Evolutionary conservation across 371 early-diverging fungal species (phyloP), one percentile per base, ranked within the genome.

Genomic region (Sporodiniella umbellata): DNA sequence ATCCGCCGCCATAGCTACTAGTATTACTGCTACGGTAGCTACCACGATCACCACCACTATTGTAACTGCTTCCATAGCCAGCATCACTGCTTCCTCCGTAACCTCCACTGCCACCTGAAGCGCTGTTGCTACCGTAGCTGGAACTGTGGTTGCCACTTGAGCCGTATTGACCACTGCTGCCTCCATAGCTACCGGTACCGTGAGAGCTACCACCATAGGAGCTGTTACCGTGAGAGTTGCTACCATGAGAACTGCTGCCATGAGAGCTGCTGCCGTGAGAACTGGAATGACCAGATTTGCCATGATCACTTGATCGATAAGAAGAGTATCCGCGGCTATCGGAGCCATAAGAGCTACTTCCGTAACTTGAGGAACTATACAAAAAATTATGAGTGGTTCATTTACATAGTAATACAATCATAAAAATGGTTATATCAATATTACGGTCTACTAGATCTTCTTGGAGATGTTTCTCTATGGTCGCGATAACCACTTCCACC

Each of bases 301-400:
- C 42, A 22, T 54, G 33, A 22, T 65, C 65, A 35, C 57, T 51
- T 15, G 64, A 56, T 19, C 66, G 65, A 25, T 71, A 71, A 54
- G 72, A 68, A 38, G 70, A 68, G 33, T 66, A 67, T 23, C 70
- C 76, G 49, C 76, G 71, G 45, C 65, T 65, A 48, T 79, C 78
- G 44, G 67, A 68, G 25, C 66, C 61, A 8, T 62, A 58, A 17
- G 61, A 66, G 38, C 56, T 51, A 26, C 48, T 48, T 51, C 78
- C 78, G 51, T 78, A 74, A 33, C 77, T 69, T 33, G 48, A 52
- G 45, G 52, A 43, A 40, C 50, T 43, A 45, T 28, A 46, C 19
- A 18, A 18, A 44, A 17, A 15, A 43, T 17, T 33, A 33, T 44
- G 43, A 15, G 22, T 12, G 25, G 49, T 25, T 11, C 22, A n/a